Base-by-base conservation (phyloP, 1,284 basidiomycete genomes). In the Irpex lacteus region DNA sequence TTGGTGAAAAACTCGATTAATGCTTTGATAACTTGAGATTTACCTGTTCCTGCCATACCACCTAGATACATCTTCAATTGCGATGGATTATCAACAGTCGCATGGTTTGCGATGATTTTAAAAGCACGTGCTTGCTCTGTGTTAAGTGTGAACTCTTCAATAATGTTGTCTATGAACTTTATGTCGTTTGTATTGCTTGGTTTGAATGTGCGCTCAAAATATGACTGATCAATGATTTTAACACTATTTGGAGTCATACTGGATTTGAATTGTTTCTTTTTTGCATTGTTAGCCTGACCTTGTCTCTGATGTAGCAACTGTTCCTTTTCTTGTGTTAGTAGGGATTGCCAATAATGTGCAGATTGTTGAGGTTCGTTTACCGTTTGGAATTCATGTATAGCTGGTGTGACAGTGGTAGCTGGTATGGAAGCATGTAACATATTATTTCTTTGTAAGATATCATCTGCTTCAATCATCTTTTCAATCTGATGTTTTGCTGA, bases 21-120 rank as follows among this genome's bases (percentile, higher is more conserved):
- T 0, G 69, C 72, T 54, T 75, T 69, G 9, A 78, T 75, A 0
- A 76, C 73, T n/a, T 63, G 70, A 1, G 76, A 78, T 61, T 79
- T 79, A 0, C 77, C 78, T 2, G 75, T 76, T 0, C 78, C 77
- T 1, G 75, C 77, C 64, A 76, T 73, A 2, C 76, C 76, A 2
- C 72, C 65, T 1, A 78, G 61, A n/a, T 73, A 56, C 75, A 79
- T 74, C 0, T 67, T 65, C 0, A 79, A 63, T 2, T 70, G 75
- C 1, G 15, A 5, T 0, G 38, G 38, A 13, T 53, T 38, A 19
- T 5, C 2, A 8, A 53, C 21, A 7, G 50, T 53, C 1, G 60
- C 8, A 26, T 60, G 59, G 11, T 40, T 34, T 18, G 56, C 59
- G 1, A 59, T 40, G 1, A 67, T 38, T 47, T 2, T 47, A 47